A percentile compares a stretch with the other conserved stretches of the same genome.
phyloP scores from a whole-genome alignment of 306 rosid genomes.

The Trifolium dubium region DNA sequence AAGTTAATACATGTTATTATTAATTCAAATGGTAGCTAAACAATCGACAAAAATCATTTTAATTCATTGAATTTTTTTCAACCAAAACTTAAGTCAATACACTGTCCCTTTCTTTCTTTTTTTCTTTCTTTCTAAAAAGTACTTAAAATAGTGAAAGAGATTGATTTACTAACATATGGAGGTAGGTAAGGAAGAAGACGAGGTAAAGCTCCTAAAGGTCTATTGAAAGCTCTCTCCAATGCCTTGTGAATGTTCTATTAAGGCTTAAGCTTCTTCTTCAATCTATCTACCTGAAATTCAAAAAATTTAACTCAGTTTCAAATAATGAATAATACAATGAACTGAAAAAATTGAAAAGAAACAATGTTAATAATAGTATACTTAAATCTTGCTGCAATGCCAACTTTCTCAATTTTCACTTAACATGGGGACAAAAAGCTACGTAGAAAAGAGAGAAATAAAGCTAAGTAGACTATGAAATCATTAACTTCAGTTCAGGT shows the following conservation, averaged over 20 bases:
- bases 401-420: conserved; percentile 29
- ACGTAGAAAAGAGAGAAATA: neutral
- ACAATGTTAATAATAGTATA: conserved; percentile 8
- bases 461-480: conserved; percentile 16
- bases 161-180: conserved; percentile 60
- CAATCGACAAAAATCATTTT: too few species aligned
- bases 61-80: too few species aligned
- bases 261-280: conserved; percentile 88
- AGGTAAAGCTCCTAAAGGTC: conserved; percentile 95
- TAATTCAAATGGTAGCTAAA: neutral
- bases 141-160: conserved; percentile 3
- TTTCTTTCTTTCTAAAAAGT: conserved; percentile 39
- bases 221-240: conserved; percentile 83
- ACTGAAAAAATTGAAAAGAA: conserved; percentile 3
- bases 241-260: conserved; percentile 91
- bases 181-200: conserved; percentile 97
- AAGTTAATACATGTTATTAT: neutral
- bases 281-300: conserved; percentile 68
- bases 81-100: too few species aligned
- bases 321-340: neutral
- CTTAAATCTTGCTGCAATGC: conserved; percentile 83
- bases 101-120: neutral
- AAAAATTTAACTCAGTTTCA: conserved; percentile 31
- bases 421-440: neutral
- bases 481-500: conserved; percentile 1